Conservation (phyloP, 2,329 filamentous ascomycete genomes). For the Aspergillus quadrilineatus region DNA sequence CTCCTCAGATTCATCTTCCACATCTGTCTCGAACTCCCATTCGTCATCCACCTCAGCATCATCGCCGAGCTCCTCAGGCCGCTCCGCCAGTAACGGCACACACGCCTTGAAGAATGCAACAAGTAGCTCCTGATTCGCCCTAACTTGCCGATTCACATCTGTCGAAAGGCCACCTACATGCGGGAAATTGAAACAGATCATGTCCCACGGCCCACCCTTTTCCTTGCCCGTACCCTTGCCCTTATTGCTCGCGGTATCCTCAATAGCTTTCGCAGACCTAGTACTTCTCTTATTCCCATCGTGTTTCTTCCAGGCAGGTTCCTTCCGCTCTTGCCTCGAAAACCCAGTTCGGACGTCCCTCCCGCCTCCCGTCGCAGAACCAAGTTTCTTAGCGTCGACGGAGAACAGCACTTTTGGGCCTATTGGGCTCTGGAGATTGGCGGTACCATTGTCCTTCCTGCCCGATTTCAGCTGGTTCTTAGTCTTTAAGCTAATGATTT, state of each 20-base stretch:
- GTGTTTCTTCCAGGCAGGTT: constrained; percentile 27
- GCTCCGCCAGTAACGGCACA: constrained; percentile 40
- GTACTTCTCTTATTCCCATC: background rate
- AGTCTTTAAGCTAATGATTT: constrained; percentile 30
- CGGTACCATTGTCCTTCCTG: background rate
- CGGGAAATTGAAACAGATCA: constrained; percentile 93
- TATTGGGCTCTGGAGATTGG: background rate
- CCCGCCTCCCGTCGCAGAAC: constrained; percentile 34
- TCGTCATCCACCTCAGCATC: constrained; percentile 21
- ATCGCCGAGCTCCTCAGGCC: constrained; percentile 21
- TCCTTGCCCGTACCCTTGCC: background rate
- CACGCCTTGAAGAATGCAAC: constrained; percentile 50
- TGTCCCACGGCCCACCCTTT: constrained; percentile 59
- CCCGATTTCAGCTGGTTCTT: constrained; percentile 2
- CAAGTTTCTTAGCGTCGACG: constrained; percentile 46
- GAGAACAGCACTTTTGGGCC: constrained; percentile 40
- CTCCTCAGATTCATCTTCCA: constrained; percentile 21
- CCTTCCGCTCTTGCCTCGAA: constrained; percentile 30
- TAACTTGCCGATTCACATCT: constrained; percentile 91
- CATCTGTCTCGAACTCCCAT: constrained; percentile 26
- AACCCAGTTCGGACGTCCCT: constrained; percentile 47
- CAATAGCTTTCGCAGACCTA: background rate
- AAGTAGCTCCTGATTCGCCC: constrained; percentile 72
- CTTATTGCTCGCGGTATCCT: background rate
- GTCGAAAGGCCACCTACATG: constrained; percentile 90